A percentile compares a stretch with the other conserved stretches of the same genome.
These are phyloP conservation scores for Metschnikowia similis DNA, from an alignment of 805 yeast genomes.

Conservation along the genomic window DNA sequence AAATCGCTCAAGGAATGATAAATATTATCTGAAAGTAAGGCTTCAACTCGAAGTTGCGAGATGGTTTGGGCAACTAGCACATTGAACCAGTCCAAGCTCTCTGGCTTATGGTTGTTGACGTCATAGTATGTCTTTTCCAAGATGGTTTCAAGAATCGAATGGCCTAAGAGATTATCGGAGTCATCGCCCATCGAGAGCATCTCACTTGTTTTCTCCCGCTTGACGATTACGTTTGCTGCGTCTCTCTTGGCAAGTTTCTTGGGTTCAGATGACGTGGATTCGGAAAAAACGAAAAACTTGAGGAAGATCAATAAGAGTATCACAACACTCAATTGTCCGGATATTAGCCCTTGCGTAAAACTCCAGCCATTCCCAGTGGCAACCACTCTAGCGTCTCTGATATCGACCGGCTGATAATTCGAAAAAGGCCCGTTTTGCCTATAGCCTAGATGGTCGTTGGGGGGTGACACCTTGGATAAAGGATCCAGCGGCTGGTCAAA, in stretches of 20 bases:
- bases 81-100: constrained; percentile 95
- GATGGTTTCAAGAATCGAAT: constrained; percentile 39
- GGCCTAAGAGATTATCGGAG: constrained; percentile 6
- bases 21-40: constrained; percentile 77
- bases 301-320: constrained; percentile 59
- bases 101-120: constrained; percentile 81
- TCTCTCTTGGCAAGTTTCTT: constrained; percentile 21
- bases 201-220: constrained; percentile 24
- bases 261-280: constrained; percentile 31
- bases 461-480: background rate
- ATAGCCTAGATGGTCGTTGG: background rate
- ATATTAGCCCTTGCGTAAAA: constrained; percentile 70
- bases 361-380: constrained; percentile 42
- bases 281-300: constrained; percentile 74
- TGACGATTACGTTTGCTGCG: constrained; percentile 30
- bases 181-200: constrained; percentile 6
- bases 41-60: constrained; percentile 85
- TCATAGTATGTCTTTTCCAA: constrained; percentile 90
- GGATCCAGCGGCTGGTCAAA: background rate
- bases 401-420: background rate
- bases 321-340: constrained; percentile 73
- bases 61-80: constrained; percentile 89
- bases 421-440: background rate
- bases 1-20: constrained; percentile 72
- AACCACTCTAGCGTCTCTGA: background rate